A percentile compares a stretch with the other conserved stretches of the same genome.
Conservation (phyloP, 2,329 filamentous ascomycete species). For the Xylariaceae sp. region DNA sequence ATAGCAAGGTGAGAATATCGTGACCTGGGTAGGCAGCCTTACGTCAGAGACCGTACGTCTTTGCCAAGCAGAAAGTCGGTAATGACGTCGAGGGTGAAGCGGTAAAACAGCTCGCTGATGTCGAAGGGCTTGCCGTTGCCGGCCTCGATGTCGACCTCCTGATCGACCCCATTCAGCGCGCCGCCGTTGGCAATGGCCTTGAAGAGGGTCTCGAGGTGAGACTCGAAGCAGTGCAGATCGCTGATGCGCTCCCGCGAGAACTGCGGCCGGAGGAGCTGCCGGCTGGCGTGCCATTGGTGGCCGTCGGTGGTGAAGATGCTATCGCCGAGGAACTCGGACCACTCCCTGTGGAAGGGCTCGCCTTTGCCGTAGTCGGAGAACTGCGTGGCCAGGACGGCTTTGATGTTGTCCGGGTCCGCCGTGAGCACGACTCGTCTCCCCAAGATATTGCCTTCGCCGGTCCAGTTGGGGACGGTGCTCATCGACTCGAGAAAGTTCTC, state of each 20-base stretch:
- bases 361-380: conserved; percentile 88
- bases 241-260: conserved; percentile 84
- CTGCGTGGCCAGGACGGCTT: conserved; percentile 84
- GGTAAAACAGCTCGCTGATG: conserved; percentile 77
- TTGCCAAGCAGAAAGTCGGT: conserved; percentile 86
- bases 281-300: conserved; percentile 74
- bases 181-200: conserved; percentile 63
- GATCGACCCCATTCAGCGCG: conserved; percentile 59
- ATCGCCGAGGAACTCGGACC: conserved; percentile 74
- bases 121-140: conserved; percentile 68
- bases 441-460: conserved; percentile 60
- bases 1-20: background rate
- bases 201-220: conserved; percentile 75
- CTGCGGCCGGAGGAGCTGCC: conserved; percentile 82
- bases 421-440: conserved; percentile 71
- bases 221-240: conserved; percentile 80
- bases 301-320: conserved; percentile 83
- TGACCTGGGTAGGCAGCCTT: conserved; percentile 26
- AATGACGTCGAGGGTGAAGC: conserved; percentile 81
- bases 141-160: conserved; percentile 64
- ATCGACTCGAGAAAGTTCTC: conserved; percentile 64
- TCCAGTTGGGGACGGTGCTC: conserved; percentile 49
- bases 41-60: conserved; percentile 67
- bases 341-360: conserved; percentile 71
- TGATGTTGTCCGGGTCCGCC: conserved; percentile 83